Conservation (phyloP, 2,329 filamentous ascomycete genomes). For the Fonsecaea pugnacius region DNA sequence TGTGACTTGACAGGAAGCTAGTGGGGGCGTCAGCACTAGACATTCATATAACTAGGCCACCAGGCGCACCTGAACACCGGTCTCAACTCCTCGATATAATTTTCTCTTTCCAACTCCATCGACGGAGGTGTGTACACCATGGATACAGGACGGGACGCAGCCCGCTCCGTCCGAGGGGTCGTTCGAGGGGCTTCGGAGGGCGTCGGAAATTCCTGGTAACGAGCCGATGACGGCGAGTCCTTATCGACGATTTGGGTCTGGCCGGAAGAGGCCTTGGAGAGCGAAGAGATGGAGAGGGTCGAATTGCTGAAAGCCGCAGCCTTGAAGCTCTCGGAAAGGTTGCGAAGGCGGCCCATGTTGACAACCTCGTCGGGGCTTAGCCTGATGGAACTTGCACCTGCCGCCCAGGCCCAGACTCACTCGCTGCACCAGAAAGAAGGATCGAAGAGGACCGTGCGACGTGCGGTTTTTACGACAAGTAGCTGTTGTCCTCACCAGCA, state of each 20-base stretch:
- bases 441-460: slow-evolving; percentile 17
- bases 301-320: slow-evolving; percentile 33
- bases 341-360: slow-evolving; percentile 37
- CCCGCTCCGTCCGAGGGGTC: slow-evolving; percentile 24
- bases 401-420: background rate
- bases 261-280: slow-evolving; percentile 26
- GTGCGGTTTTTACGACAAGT: slow-evolving; percentile 6
- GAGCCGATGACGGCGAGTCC: slow-evolving; percentile 22
- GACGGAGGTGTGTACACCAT: slow-evolving; percentile 62
- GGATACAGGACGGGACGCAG: slow-evolving; percentile 32
- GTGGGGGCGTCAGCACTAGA: slow-evolving; percentile 14
- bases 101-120: slow-evolving; percentile 84
- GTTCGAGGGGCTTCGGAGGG: slow-evolving; percentile 27
- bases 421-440: slow-evolving; percentile 8
- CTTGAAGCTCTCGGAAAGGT: slow-evolving; percentile 37
- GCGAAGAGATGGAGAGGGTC: slow-evolving; percentile 24
- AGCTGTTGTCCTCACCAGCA: slow-evolving; percentile 11
- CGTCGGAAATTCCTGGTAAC: slow-evolving; percentile 27
- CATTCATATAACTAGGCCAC: slow-evolving; percentile 4
- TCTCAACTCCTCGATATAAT: slow-evolving; percentile 80
- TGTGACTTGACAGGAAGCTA: slow-evolving; percentile 83
- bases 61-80: slow-evolving; percentile 73
- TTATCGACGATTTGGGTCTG: slow-evolving; percentile 28
- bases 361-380: slow-evolving; percentile 3
- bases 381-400: slow-evolving; percentile 16